Evolutionary conservation across 2,329 filamentous ascomycete species (phyloP).

Genomic region (Ceratocystis harringtonii): DNA sequence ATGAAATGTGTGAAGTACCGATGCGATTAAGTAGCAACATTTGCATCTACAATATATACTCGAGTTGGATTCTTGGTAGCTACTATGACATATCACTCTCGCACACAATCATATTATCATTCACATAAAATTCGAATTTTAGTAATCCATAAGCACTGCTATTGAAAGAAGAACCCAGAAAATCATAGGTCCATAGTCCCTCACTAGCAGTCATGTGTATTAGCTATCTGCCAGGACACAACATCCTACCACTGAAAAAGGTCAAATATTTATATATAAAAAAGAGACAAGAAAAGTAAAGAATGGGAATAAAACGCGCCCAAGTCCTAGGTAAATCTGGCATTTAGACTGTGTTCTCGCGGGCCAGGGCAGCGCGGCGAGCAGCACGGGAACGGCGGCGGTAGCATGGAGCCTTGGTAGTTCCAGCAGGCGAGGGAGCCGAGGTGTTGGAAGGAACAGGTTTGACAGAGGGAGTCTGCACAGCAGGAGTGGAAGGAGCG

Average conservation of each 20-base stretch:
- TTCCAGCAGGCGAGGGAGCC: neutral
- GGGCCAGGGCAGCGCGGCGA: slow-evolving; percentile 16
- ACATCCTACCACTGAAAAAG: neutral
- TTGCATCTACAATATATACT: too few relatives aligned
- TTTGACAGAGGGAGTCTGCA: slow-evolving; percentile 10
- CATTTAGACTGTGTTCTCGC: neutral
- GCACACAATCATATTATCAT: too few relatives aligned
- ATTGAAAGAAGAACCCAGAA: neutral
- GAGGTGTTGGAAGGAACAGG: slow-evolving; percentile 10
- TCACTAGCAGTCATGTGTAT: neutral
- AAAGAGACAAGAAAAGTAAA: neutral
- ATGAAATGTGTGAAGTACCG: too few relatives aligned
- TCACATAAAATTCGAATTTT: neutral
- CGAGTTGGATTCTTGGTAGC: too few relatives aligned
- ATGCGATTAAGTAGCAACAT: too few relatives aligned
- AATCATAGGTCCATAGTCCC: neutral
- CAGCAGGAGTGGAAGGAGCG: slow-evolving; percentile 4
- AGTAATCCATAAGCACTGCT: neutral
- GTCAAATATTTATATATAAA: neutral
- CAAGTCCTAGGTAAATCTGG: neutral
- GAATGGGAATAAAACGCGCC: neutral
- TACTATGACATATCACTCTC: too few relatives aligned
- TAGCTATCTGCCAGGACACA: neutral
- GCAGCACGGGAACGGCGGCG: slow-evolving; percentile 17
- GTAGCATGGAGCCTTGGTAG: slow-evolving; percentile 10